Evolutionary conservation across 2,329 filamentous ascomycete species (phyloP).

Genomic region (Penicillium glabrum): DNA sequence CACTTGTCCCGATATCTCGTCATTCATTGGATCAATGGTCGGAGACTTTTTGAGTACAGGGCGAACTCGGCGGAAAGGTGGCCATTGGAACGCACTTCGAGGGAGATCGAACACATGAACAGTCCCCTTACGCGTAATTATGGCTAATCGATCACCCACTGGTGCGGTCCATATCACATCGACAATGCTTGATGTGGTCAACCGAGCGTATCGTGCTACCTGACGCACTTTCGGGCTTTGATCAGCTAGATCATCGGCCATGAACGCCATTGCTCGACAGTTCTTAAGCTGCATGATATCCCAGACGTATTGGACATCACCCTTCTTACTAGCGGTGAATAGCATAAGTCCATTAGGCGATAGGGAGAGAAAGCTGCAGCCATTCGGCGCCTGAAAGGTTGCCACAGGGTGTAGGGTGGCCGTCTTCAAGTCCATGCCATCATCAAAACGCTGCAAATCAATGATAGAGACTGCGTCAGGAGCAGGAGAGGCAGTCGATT

Average conservation of each 20-base stretch:
- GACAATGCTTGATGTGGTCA: constrained; percentile 87
- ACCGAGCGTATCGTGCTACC: constrained; percentile 81
- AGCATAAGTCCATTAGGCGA: constrained; percentile 49
- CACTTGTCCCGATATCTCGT: constrained; percentile 49
- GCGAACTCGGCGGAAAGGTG: constrained; percentile 60
- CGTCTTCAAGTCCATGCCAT: constrained; percentile 36
- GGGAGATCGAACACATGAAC: constrained; percentile 90
- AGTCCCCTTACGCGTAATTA: constrained; percentile 93
- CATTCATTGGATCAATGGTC: constrained; percentile 46
- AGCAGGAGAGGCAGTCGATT: constrained; percentile 34
- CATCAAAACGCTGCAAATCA: constrained; percentile 46
- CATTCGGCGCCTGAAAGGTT: constrained; percentile 49
- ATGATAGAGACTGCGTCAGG: constrained; percentile 49
- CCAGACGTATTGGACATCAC: constrained; percentile 53
- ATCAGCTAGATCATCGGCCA: constrained; percentile 34
- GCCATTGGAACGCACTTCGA: constrained; percentile 80
- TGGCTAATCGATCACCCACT: constrained; percentile 76
- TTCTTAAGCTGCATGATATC: constrained; percentile 50
- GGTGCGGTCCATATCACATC: constrained; percentile 86
- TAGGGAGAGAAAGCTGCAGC: constrained; percentile 52
- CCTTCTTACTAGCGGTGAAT: constrained; percentile 50
- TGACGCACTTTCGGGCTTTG: constrained; percentile 64
- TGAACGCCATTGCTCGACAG: constrained; percentile 39
- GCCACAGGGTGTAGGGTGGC: constrained; percentile 38
- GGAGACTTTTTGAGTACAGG: constrained; percentile 36